These are phyloP conservation scores for Mucuna pruriens DNA, from an alignment of 306 rosid species.

Conservation along the genomic window DNA sequence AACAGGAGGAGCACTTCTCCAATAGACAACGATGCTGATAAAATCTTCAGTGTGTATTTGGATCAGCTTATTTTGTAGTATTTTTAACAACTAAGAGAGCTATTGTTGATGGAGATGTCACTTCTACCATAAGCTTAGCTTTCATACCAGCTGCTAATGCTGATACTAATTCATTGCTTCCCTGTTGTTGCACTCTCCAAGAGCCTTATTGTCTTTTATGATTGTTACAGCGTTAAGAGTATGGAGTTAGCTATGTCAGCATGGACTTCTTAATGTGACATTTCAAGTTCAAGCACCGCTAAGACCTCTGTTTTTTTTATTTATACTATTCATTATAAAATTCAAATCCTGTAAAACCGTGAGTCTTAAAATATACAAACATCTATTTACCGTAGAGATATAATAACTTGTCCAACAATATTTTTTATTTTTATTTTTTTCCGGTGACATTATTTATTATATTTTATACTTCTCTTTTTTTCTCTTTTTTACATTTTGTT, in stretches of 20 bases:
- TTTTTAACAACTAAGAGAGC: neutral
- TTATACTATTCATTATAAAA: neutral
- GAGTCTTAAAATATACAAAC: neutral
- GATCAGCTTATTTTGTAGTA: neutral
- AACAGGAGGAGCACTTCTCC: neutral
- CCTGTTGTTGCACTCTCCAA: constrained; percentile 57
- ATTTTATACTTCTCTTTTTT: too few species aligned
- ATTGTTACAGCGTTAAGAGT: constrained; percentile 49
- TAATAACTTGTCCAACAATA: too few species aligned
- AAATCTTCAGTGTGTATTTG: neutral
- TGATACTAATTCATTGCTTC: constrained; percentile 71
- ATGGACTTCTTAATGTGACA: neutral
- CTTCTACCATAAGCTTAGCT: constrained; percentile 75
- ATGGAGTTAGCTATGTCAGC: neutral
- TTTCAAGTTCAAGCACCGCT: neutral
- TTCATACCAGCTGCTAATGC: constrained; percentile 79
- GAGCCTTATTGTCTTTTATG: constrained; percentile 40
- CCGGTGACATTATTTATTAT: too few species aligned
- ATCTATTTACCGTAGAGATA: too few species aligned
- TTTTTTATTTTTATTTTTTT: too few species aligned
- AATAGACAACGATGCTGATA: neutral
- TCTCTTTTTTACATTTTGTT: too few species aligned
- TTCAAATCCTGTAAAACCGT: constrained; percentile 10
- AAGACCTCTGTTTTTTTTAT: neutral
- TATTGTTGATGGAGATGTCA: constrained; percentile 64